Evolutionary conservation across 139 green algal species (phyloP), one percentile per base, ranked within the genome.

Genomic region (Haematococcus sp.): DNA sequence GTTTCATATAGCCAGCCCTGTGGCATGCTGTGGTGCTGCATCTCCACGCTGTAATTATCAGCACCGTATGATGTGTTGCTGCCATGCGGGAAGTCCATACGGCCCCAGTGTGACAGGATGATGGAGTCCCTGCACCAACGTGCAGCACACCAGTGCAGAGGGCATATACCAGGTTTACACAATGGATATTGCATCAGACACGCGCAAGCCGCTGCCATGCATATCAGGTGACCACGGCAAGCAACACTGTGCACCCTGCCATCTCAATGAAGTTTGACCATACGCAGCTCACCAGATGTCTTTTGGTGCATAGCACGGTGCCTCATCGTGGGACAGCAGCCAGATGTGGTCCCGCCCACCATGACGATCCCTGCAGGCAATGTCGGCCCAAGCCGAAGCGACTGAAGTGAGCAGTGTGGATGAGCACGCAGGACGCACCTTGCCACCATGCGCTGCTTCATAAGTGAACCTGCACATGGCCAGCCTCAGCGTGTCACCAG

Each of bases 291-390:
- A 66, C 68, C 68, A 75, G 52, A 75, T 59, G 2, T 54, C 31
- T 4, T 55, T 69, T 28, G 70, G 77, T 19, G 66, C 65, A 46
- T 83, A 83, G 77, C 77, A 83, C 1, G 77, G 56, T 2, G 56
- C 77, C 66, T 83, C 77, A 27, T 83, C 77, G 67, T 90, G 81
- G 13, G 84, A 70, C 55, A 85, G 76, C 0, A 89, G 43, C 40
- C 72, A 89, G 28, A 92, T 84, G 79, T 92, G 87, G 81, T 92
- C 84, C 9, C 5, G 4, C n/a, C 70, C 70, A 31, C 40, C 40
- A 19, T 17, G 51, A 17, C 58, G 56, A 34, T 76, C 58, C 44
- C 40, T 49, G 40, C 40, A 49, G 11, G n/a, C n/a, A n/a, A n/a
- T n/a, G n/a, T n/a, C n/a, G n/a, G n/a, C n/a, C n/a, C n/a, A n/a